phyloP scores from a whole-genome alignment of 441 rosid genomes.

The Jatropha podagrica region DNA sequence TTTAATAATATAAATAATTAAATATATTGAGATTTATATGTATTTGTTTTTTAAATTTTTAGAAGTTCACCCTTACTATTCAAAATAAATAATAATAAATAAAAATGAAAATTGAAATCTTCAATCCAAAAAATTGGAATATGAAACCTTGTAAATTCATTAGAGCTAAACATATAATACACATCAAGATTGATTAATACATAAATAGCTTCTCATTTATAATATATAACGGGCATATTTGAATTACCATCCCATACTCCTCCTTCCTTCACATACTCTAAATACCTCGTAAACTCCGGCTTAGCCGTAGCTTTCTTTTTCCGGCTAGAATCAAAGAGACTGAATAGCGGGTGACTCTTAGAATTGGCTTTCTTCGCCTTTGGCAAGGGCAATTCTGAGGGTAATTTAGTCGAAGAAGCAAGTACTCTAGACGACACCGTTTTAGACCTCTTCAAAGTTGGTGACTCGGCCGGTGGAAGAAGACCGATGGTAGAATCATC shows the following conservation, averaged over 20 bases:
- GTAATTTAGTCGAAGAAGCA: constrained; percentile 22
- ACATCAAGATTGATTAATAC: neutral
- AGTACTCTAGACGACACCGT: constrained; percentile 36
- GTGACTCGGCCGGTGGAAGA: neutral
- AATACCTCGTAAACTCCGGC: constrained; percentile 69
- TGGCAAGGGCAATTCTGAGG: neutral
- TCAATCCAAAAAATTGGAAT: too few species aligned
- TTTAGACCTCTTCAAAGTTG: constrained; percentile 39
- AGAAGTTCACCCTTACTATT: too few species aligned
- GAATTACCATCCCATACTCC: constrained; percentile 58
- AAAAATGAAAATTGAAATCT: too few species aligned
- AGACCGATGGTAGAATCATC: constrained; percentile 33
- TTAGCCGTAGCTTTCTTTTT: constrained; percentile 69
- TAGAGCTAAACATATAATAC: neutral
- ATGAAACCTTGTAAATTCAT: too few species aligned
- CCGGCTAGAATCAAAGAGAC: constrained; percentile 46
- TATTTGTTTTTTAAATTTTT: too few species aligned
- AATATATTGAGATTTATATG: too few species aligned
- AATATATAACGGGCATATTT: constrained; percentile 46
- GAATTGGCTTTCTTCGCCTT: neutral
- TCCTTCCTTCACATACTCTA: constrained; percentile 70
- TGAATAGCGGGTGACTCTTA: constrained; percentile 58
- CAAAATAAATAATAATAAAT: too few species aligned
- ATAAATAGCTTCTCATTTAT: constrained; percentile 22
- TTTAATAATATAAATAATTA: too few species aligned